Conservation (phyloP, 169 alveolate genomes). For the Cryptosporidium ryanae region DNA sequence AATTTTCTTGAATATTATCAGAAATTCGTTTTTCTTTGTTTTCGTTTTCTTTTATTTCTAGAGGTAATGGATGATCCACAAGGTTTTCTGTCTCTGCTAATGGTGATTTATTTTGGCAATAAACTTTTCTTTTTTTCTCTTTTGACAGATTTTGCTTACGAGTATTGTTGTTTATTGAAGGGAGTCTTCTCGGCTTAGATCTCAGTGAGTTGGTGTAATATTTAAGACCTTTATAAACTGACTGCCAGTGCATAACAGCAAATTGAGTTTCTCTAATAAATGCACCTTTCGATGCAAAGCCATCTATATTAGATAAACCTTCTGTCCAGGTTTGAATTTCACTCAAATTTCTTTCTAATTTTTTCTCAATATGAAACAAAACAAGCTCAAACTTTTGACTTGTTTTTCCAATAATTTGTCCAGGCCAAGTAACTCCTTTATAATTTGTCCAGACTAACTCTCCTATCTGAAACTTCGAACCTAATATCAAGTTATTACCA, state of each 20-base stretch:
- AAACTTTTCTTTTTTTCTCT: constrained; percentile 11
- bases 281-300: constrained; percentile 56
- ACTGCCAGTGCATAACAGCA: constrained; percentile 59
- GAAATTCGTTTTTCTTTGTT: neutral
- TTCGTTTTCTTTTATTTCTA: neutral
- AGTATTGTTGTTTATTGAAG: constrained; percentile 1
- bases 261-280: constrained; percentile 37
- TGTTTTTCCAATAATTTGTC: constrained; percentile 10
- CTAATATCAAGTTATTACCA: neutral
- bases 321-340: constrained; percentile 48
- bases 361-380: constrained; percentile 48
- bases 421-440: constrained; percentile 57
- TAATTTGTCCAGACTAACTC: constrained; percentile 64
- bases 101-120: neutral
- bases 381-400: constrained; percentile 19
- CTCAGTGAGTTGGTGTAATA: constrained; percentile 46
- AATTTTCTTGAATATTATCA: neutral
- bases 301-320: constrained; percentile 55
- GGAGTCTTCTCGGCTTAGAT: constrained; percentile 39
- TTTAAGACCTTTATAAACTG: constrained; percentile 38
- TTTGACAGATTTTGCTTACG: neutral
- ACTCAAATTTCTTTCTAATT: constrained; percentile 17
- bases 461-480: constrained; percentile 57
- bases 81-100: neutral
- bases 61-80: constrained; percentile 39